Base-by-base conservation (phyloP, 305 asterid species). In the Fraxinus sp. region DNA sequence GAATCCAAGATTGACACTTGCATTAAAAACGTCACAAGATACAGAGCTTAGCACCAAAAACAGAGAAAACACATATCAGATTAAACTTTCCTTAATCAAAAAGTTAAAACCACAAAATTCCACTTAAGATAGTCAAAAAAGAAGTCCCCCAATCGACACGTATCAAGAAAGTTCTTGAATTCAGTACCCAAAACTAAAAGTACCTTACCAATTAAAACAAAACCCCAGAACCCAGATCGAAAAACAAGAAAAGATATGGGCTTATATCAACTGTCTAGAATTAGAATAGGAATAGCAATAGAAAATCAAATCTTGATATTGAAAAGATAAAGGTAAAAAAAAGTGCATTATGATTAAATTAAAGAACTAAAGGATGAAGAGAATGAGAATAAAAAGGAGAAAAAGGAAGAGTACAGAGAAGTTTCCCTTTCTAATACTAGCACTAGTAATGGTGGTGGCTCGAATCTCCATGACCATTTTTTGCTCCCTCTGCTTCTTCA, bases 361-460 rank as follows among this genome's bases (percentile, higher is more conserved):
- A 94, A 46, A 93, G 90, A 64, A 39, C 6, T 72, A 94, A 46
- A 93, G 90, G 89, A 95, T 82, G 90, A 92, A 94, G 92, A 94
- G 97, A 77, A 87, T 80, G 83, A 96, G 94, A 86, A 94, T 90
- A 92, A 89, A 93, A 85, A 94, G 93, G 22, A 94, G 93, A 82
- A 94, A 96, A 89, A 89, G 92, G 87, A 91, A 90, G 87, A 90
- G 93, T 57, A 85, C 83, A 77, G 93, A 89, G 90, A 85, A 90
- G 86, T 85, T 88, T 87, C 89, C 93, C 83, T 90, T 83, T 86
- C 86, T 85, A 85, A 81, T 77, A 72, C 70, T 77, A 71, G 78
- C 82, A 62, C 24, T 37, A 76, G 46, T 80, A 86, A 82, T 83
- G 86, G 96, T 85, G 83, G 83, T 84, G 78, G 97, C 97, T 92